phyloP scores from a whole-genome alignment of 192 early-diverging fungal species.

The Backusella macrospora region DNA sequence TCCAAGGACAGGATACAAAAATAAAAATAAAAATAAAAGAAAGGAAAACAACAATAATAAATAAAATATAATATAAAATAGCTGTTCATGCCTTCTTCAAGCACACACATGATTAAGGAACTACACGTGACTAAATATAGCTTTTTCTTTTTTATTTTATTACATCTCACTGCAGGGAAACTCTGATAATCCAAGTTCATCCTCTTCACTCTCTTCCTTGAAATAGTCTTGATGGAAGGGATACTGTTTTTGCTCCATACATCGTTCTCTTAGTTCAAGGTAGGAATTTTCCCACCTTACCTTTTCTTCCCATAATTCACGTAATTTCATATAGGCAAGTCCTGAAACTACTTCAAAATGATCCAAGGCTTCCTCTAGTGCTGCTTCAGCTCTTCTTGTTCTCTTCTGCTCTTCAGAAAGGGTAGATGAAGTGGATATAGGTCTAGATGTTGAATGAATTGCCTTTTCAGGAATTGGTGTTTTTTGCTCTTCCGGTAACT shows the following conservation, averaged over 20 bases:
- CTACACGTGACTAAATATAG: constrained; percentile 8
- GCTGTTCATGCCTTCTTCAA: constrained; percentile 5
- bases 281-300: constrained; percentile 40
- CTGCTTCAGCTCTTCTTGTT: constrained; percentile 21
- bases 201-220: constrained; percentile 13
- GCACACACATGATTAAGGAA: constrained; percentile 12
- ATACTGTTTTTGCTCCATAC: constrained; percentile 24
- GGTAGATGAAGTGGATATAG: constrained; percentile 2
- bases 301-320: constrained; percentile 52
- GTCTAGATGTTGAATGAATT: neutral
- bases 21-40: neutral
- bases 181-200: constrained; percentile 17
- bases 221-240: neutral
- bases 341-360: constrained; percentile 54
- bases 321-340: constrained; percentile 54
- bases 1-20: constrained; percentile 10
- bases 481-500: neutral
- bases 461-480: neutral
- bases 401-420: constrained; percentile 8
- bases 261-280: constrained; percentile 31
- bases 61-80: neutral
- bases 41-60: constrained; percentile 7
- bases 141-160: constrained; percentile 5
- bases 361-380: constrained; percentile 49
- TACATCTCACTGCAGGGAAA: constrained; percentile 17